Conservation (phyloP, 2,329 filamentous ascomycete species). For the Talaromyces sp. region DNA sequence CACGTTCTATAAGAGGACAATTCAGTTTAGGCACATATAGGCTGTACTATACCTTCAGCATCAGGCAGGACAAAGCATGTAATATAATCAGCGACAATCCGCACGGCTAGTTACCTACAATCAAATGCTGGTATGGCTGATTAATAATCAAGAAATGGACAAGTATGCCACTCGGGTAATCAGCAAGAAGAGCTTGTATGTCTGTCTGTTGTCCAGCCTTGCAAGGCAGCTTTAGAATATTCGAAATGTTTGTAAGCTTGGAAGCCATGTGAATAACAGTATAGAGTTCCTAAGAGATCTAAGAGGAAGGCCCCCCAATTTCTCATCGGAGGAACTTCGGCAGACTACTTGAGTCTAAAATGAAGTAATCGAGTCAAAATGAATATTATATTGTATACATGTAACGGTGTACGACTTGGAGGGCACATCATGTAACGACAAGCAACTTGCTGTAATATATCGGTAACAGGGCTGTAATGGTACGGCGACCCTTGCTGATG, state of each 20-base stretch:
- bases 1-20: no score
- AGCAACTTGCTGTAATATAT: neutral
- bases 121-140: neutral
- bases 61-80: neutral
- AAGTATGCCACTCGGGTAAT: neutral
- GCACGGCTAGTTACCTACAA: neutral
- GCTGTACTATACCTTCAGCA: neutral
- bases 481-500: neutral
- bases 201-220: neutral
- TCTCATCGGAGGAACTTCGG: neutral
- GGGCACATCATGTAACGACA: neutral
- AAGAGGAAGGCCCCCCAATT: neutral
- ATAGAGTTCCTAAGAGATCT: neutral
- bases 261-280: neutral
- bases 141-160: neutral
- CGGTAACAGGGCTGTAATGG: neutral
- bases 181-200: neutral
- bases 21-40: neutral
- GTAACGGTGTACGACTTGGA: neutral
- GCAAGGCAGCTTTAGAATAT: neutral
- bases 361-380: neutral
- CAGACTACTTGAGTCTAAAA: no score
- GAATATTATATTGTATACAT: neutral
- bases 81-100: constrained; percentile 2
- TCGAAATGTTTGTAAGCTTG: neutral